Percentiles rank a stretch among this genome's conserved stretches.
Conservation (phyloP, 2,329 filamentous ascomycete genomes). For the Penicillium sclerotigenum region DNA sequence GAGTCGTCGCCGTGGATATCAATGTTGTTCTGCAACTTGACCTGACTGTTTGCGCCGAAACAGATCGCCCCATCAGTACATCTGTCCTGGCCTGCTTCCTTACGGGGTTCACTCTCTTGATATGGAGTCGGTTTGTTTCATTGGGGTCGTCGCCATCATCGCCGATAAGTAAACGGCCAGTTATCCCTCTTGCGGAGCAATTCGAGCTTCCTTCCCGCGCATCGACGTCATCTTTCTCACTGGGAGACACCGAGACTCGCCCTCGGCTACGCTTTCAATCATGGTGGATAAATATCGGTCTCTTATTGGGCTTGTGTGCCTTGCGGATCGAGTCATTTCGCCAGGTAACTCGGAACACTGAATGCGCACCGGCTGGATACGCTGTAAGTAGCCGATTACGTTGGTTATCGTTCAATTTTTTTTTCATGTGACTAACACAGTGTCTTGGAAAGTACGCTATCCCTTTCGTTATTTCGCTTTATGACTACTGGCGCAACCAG, state of each 20-base stretch:
- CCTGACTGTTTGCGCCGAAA: constrained; percentile 11
- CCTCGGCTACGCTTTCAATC: constrained; percentile 5
- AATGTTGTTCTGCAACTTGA: constrained; percentile 1
- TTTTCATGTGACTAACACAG: constrained; percentile 14
- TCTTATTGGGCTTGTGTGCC: constrained; percentile 8
- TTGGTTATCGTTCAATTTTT: background rate
- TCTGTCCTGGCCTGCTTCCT: constrained; percentile 42
- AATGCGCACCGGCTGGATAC: constrained; percentile 42
- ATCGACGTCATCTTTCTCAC: constrained; percentile 11
- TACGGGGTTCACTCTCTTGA: constrained; percentile 39
- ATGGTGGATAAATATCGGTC: constrained; percentile 15
- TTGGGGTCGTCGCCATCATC: constrained; percentile 23
- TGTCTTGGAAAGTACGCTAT: constrained; percentile 31
- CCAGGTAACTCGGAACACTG: constrained; percentile 39
- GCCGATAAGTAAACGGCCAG: constrained; percentile 26
- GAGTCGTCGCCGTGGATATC: constrained; percentile 11
- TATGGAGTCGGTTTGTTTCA: constrained; percentile 35
- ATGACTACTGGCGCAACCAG: constrained; percentile 40
- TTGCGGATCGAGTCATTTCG: constrained; percentile 36
- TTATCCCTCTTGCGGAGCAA: constrained; percentile 29
- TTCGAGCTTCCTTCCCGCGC: constrained; percentile 23
- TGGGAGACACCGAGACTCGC: constrained; percentile 6
- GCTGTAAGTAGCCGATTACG: constrained; percentile 26
- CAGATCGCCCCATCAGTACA: constrained; percentile 49
- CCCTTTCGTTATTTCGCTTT: constrained; percentile 42